Evolutionary conservation across 495 filamentous ascomycete genomes (phyloP), one percentile per base, ranked within the genome.

Genomic region (Opeltia flavorubescens): DNA sequence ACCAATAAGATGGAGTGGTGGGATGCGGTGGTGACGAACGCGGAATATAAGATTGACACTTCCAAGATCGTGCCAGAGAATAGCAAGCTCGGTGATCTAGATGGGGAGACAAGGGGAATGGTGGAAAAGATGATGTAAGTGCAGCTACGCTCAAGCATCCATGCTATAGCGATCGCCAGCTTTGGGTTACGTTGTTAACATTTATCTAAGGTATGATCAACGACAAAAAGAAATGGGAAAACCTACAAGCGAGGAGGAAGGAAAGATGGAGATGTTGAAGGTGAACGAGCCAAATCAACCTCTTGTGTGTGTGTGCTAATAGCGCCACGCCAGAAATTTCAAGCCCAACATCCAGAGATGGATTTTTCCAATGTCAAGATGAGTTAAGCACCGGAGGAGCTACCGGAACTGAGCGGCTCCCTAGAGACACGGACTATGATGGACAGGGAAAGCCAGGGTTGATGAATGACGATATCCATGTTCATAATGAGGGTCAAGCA

Each of bases 51-150:
- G 59, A 93, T 96, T 67, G 93, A 98, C 62, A 87, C 91, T 25
- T 78, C 80, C 53, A 94, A 94, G 71, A 95, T 98, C 66, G 76
- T 78, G 59, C 91, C 91, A 17, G 91, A 98, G 68, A 89, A 84
- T 60, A 84, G 77, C 52, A 91, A 83, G 59, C 66, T 98, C 54
- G 74, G 81, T 48, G 91, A 98, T 65, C 67, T 98, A 48, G 93
- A 98, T 59, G 89, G 93, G 43, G 85, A 94, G 75, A 98, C 91
- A 50, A 74, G 91, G 49, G 71, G 77, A n/a, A 95, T 98, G 89
- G 91, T 98, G 34, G 91, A 98, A 80, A 98, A 98, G 76, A 96
- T 98, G 91, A 98, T 98, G 91, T 98, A 73, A 36, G 34, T 8
- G 20, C 8, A 5, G 6, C 0, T 35, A 35, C 55, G 33, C 33